phyloP scores from a whole-genome alignment of 257 asterid species.

The Lithospermum erythrorhizon region DNA sequence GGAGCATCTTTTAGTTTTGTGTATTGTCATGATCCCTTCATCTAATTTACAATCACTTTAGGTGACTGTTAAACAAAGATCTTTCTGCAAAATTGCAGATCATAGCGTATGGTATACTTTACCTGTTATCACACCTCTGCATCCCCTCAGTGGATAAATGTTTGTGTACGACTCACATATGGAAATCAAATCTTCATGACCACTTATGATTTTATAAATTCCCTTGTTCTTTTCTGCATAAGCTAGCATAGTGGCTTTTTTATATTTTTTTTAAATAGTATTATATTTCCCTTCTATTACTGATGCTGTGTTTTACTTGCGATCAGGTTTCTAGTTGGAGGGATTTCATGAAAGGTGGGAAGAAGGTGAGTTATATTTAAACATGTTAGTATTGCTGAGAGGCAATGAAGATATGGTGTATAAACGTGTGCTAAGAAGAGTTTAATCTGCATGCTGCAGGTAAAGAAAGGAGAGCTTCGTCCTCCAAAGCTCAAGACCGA shows the following conservation, averaged over 20 bases:
- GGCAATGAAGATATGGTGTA: not conserved
- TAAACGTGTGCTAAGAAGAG: not conserved
- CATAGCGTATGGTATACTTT: too few relatives aligned
- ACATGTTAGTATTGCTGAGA: not conserved
- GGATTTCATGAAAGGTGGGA: slow-evolving; percentile 95
- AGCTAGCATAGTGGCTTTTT: not conserved
- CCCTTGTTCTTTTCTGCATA: too few relatives aligned
- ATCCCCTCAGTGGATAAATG: not conserved
- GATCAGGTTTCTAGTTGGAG: slow-evolving; percentile 97
- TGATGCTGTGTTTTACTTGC: not conserved
- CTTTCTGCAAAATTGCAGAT: too few relatives aligned
- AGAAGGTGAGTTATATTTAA: slow-evolving; percentile 41
- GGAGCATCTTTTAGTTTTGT: not conserved
- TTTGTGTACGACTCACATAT: not conserved
- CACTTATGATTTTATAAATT: not conserved
- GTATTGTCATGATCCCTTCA: not conserved
- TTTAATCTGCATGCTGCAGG: slow-evolving; percentile 26
- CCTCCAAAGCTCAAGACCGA: slow-evolving; percentile 98
- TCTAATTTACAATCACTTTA: too few relatives aligned
- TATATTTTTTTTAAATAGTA: too few relatives aligned
- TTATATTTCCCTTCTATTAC: not conserved
- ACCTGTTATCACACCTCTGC: not conserved
- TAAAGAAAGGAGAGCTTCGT: slow-evolving; percentile 87
- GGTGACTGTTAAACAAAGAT: too few relatives aligned
- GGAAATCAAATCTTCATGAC: not conserved